Evolutionary conservation across 2,329 filamentous ascomycete genomes (phyloP).

Genomic region (Monilinia polystroma): DNA sequence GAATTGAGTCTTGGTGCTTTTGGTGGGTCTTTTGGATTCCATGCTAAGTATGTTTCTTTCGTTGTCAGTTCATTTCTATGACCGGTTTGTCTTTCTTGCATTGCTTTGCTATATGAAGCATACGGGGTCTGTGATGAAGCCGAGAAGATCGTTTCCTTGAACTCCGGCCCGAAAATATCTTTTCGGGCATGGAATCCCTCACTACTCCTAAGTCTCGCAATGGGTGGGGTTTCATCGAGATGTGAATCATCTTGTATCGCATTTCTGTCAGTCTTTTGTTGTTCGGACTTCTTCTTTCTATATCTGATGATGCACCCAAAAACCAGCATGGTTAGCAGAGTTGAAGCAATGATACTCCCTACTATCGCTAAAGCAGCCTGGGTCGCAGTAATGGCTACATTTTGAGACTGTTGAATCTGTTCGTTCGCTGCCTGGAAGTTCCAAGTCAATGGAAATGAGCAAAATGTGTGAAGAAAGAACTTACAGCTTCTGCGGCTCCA

Average conservation of each 20-base stretch:
- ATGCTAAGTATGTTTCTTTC: conserved; percentile 33
- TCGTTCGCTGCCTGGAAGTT: neutral
- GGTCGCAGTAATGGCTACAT: conserved; percentile 44
- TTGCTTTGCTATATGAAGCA: neutral
- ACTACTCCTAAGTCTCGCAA: neutral
- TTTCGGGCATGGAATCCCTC: neutral
- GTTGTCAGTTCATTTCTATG: neutral
- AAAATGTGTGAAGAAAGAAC: neutral
- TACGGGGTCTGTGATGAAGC: neutral
- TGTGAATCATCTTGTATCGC: neutral
- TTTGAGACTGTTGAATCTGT: conserved; percentile 38
- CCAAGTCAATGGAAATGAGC: neutral
- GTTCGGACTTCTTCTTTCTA: conserved; percentile 28
- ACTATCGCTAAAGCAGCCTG: conserved; percentile 47
- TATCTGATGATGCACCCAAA: conserved; percentile 43
- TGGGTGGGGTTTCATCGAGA: neutral
- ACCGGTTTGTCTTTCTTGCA: neutral
- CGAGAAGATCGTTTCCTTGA: neutral
- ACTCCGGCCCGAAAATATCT: neutral
- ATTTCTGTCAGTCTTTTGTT: neutral
- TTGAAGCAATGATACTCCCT: conserved; percentile 46
- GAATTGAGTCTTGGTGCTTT: conserved; percentile 32
- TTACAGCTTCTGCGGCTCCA: neutral
- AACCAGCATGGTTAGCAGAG: conserved; percentile 43
- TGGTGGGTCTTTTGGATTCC: conserved; percentile 35